Percentiles rank a stretch among this genome's conserved stretches.
phyloP scores from a whole-genome alignment of 768 basidiomycete genomes.

The Cubamyces sp. region DNA sequence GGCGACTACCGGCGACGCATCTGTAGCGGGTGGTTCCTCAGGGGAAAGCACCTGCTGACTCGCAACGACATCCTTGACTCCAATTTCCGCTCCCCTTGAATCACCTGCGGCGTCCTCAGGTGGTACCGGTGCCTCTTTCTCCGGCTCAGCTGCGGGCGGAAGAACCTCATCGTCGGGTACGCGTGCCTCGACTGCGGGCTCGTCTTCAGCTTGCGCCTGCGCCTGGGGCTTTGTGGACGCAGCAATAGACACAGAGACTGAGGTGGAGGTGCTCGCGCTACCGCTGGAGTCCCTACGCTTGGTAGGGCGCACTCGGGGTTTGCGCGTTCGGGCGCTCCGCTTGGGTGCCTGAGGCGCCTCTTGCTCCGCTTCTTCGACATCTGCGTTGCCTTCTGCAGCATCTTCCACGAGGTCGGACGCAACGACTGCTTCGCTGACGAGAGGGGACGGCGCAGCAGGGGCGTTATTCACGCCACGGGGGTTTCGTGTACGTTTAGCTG shows the following conservation, averaged over 20 bases:
- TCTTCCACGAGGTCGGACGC: conserved; percentile 40
- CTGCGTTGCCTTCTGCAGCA: conserved; percentile 29
- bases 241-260: conserved; percentile 39
- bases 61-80: not conserved
- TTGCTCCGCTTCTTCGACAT: conserved; percentile 42
- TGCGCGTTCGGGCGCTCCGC: conserved; percentile 51
- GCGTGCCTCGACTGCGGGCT: not conserved
- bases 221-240: conserved; percentile 28
- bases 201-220: not conserved
- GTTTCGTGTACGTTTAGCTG: conserved; percentile 63
- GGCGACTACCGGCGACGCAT: not conserved
- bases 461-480: conserved; percentile 45
- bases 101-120: not conserved
- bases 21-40: conserved; percentile 10
- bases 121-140: conserved; percentile 1
- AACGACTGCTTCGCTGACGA: conserved; percentile 41
- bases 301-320: conserved; percentile 38
- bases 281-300: conserved; percentile 52
- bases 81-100: conserved; percentile 10
- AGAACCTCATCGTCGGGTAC: not conserved
- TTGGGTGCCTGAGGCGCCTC: conserved; percentile 41
- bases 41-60: not conserved
- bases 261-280: conserved; percentile 50
- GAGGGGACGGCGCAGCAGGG: conserved; percentile 30
- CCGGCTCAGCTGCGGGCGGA: conserved; percentile 13